Evolutionary conservation across 441 rosid genomes (phyloP).

Genomic region (Gossypium schwendimanii): DNA sequence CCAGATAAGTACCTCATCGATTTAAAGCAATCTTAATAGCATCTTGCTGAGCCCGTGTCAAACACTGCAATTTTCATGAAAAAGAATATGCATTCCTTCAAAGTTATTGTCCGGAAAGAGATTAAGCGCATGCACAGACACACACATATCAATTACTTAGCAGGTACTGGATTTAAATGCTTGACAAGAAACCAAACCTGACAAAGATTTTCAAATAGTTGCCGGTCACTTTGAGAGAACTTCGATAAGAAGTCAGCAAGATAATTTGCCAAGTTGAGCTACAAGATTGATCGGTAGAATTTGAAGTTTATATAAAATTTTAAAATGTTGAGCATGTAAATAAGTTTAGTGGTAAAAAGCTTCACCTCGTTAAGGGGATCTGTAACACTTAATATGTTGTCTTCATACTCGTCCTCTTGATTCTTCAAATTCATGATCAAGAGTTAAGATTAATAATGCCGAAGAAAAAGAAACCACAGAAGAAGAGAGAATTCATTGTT

Average conservation of each 20-base stretch:
- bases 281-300: conserved; percentile 18
- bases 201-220: conserved; percentile 54
- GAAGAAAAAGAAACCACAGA: background rate
- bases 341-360: background rate
- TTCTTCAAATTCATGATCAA: conserved; percentile 30
- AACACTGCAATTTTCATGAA: conserved; percentile 32
- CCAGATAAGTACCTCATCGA: conserved; percentile 25
- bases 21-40: conserved; percentile 41
- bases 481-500: background rate
- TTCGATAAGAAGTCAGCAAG: conserved; percentile 53
- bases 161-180: background rate
- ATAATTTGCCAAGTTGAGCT: conserved; percentile 70
- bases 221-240: conserved; percentile 41
- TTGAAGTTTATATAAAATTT: background rate
- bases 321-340: background rate
- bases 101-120: background rate
- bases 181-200: conserved; percentile 37
- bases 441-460: conserved; percentile 13
- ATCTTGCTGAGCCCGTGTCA: conserved; percentile 41
- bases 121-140: background rate
- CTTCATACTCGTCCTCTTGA: conserved; percentile 61
- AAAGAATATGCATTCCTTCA: background rate
- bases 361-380: conserved; percentile 83
- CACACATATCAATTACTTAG: background rate
- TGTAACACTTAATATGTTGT: conserved; percentile 34